Percentiles rank a stretch among this genome's conserved stretches.
Evolutionary conservation across 768 basidiomycete genomes (phyloP).

Genomic region (Cantharellus cinnabarinus): DNA sequence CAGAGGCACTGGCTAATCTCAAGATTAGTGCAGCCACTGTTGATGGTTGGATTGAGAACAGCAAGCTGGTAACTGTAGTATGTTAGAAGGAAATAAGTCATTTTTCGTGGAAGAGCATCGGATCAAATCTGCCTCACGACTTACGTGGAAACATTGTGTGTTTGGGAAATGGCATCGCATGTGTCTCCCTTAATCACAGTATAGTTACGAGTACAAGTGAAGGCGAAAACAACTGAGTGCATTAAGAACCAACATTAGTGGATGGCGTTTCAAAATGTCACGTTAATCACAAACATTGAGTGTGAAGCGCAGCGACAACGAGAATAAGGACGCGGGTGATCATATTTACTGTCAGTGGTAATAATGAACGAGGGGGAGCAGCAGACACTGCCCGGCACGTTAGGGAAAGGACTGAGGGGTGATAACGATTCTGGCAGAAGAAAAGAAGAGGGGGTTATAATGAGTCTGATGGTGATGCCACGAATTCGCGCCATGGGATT

Average conservation of each 20-base stretch:
- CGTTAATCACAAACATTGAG: no score
- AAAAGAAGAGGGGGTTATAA: no score
- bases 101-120: conserved; percentile 4
- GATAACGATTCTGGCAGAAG: no score
- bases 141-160: conserved; percentile 41
- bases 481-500: no score
- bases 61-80: conserved; percentile 52
- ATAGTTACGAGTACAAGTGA: conserved; percentile 36
- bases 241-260: no score
- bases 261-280: no score
- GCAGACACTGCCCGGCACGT: no score
- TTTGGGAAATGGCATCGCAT: conserved; percentile 47
- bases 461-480: no score
- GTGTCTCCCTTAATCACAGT: conserved; percentile 36
- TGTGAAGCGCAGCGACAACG: no score
- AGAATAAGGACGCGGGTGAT: no score
- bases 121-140: conserved; percentile 10
- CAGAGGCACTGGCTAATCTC: conserved; percentile 31
- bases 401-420: no score
- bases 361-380: neutral
- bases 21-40: conserved; percentile 40
- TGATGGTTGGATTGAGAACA: conserved; percentile 34
- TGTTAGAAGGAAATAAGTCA: conserved; percentile 9
- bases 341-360: neutral
- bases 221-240: neutral